Evolutionary conservation across 495 filamentous ascomycete species (phyloP), one percentile per base, ranked within the genome.

Genomic region (Bombardia bombarda): DNA sequence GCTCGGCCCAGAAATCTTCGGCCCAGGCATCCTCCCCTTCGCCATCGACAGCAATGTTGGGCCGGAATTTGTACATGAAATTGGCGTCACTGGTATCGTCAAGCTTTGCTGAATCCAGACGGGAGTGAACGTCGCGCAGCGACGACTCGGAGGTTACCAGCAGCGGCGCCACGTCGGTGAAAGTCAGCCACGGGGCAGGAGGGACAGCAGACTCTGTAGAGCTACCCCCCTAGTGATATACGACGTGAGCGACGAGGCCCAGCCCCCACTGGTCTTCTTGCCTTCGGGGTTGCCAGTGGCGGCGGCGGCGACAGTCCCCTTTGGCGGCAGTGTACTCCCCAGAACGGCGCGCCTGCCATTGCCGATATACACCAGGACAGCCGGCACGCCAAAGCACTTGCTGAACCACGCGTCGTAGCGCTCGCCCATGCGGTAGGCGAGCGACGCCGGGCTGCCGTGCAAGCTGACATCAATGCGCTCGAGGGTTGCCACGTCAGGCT

Each of bases 1-100:
- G 55, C 53, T 84, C 81, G 8, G 68, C 78, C 90, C 90, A 97
- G 56, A 76, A 92, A 49, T 95, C 90, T 53, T 97, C 90, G 16
- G 88, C 89, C 61, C 76, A 97, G 0, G 79, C 70, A 7, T 53
- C 51, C 23, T 62, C 60, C 4, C 53, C 82, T 3, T 72, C 67
- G 7, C 56, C 82, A 8, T 74, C 71, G 7, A 95, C 60, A 7
- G 95, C 79, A 31, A 95, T 77, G 52, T 95, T 95, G 0, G 88
- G 83, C 21, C 90, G 77, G 62, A 94, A 89, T 55, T 89, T 92
- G 9, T 78, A 81, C 52, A 86, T 74, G 49, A 84, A 80, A 69
- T 88, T 78, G n/a, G 66, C 49, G 24, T 72, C 56, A 31, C 52
- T 51, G 2, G 65, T 73, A 1, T 60, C 68, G 0, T 72, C 63